Base-by-base conservation (phyloP, 495 filamentous ascomycete genomes). In the Symbiotaphrina buchneri region DNA sequence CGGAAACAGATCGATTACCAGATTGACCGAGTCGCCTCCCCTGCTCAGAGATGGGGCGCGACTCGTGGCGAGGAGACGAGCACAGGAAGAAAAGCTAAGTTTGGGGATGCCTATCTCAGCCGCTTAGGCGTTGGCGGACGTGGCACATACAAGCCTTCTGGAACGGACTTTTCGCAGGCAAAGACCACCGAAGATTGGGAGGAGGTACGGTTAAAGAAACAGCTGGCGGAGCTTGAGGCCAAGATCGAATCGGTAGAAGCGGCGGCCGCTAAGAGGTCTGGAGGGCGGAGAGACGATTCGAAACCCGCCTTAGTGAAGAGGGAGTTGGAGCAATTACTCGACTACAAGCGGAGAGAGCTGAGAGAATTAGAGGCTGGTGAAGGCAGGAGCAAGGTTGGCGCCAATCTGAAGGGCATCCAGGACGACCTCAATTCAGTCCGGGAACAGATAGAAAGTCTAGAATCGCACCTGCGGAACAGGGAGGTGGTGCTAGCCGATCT, bases 1-100 rank as follows among this genome's bases (percentile, higher is more conserved):
- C 70, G 73, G 42, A 85, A 82, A 50, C 63, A 92, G 45, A 93
- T 97, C 47, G 81, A 91, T 51, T 95, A 95, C 57, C 75, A 92
- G 38, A 41, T 94, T 30, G 82, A 91, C 49, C 71, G 74, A 41
- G 61, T 67, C 13, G 52, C 60, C 8, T 51, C 48, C 5, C 41
- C 67, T 14, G 57, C 57, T 2, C 50, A 61, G 16, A 62, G 64
- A 42, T 85, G 74, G 71, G 74, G 69, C 7, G 57, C 65, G 33
- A 59, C 59, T 26, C 56, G 58, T 10, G 74, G 81, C 42, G 74
- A 80, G 18, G 62, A 69, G 38, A 93, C 82, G 2, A 45, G 53
- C 3, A 79, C 74, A n/a, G 80, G 80, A 23, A 67, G 74, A 42
- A 97, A 95, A 52, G 71, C 82, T 39, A 91, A 85, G 49, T 97